Base-by-base conservation (phyloP, 441 rosid species). In the Aquilaria agallochum region DNA sequence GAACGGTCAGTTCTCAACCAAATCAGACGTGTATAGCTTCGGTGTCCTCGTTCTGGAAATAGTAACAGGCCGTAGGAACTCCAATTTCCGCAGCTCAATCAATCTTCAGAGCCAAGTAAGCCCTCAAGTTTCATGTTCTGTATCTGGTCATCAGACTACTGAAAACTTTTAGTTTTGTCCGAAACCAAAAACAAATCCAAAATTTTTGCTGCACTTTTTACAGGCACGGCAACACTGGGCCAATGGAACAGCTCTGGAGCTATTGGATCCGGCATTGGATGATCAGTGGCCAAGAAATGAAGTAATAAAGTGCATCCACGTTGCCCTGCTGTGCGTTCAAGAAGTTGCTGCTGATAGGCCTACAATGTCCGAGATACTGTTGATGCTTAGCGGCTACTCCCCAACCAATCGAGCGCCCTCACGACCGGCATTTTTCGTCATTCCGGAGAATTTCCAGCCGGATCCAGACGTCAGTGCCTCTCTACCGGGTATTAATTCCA, bases 11-110 rank as follows among this genome's bases (percentile, higher is more conserved):
- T 72, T 80, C 42, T 80, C 80, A 45, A 61, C 60, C 8, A 75
- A 68, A 52, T 74, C 69, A 0, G 70, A 80, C 55, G 76, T 75
- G 14, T 77, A 65, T 54, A 75, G 80, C 68, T 80, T 74, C 1
- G 75, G 80, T 3, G 52, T 77, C 56, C 61, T 77, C 40, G 58
- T 77, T 44, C 36, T 77, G 55, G 78, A 80, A 66, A 61, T 71
- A 11, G 49, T 77, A 12, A 63, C 71, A 1, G 78, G 82, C 30
- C 62, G 33, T 47, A 72, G 68, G 58, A 74, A 55, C 51, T 45
- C 68, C 7, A 6, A 49, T 30, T 69, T 60, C 50, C 32, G 10
- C 27, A 48, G 20, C 13, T 54, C 50, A 30, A 54, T 11, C 13
- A 76, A 76, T 40, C 74, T 76, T 50, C 76, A 67, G 58, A 76